These are phyloP conservation scores for Colletotrichum sojae DNA, from an alignment of 2,329 filamentous ascomycete genomes.

Conservation along the genomic window DNA sequence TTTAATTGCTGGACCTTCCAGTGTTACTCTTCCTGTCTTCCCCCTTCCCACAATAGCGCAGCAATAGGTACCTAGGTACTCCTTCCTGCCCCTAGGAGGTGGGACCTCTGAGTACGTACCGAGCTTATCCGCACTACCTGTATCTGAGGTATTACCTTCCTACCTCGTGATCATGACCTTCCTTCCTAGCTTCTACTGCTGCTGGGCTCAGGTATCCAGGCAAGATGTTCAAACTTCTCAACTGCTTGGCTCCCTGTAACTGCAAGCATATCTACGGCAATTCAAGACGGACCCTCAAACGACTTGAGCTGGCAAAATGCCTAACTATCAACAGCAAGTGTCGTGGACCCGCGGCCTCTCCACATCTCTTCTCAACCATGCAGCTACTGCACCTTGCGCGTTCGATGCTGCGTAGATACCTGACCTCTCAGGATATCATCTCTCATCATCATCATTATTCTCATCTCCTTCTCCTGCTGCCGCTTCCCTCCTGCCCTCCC, in stretches of 20 bases:
- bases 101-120: not conserved
- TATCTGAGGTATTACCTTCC: conserved; percentile 1
- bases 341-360: conserved; percentile 1
- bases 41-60: too few relatives aligned
- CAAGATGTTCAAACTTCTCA: too few relatives aligned
- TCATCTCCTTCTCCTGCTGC: too few relatives aligned
- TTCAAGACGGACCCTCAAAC: too few relatives aligned
- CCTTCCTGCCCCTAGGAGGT: not conserved
- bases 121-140: not conserved
- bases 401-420: not conserved
- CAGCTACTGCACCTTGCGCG: not conserved
- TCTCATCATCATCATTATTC: not conserved
- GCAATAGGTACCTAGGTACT: too few relatives aligned
- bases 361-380: not conserved
- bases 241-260: too few relatives aligned
- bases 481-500: conserved; percentile 1
- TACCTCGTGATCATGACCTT: conserved; percentile 17
- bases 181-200: conserved; percentile 4
- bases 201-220: not conserved
- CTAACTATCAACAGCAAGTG: conserved; percentile 7
- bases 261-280: too few relatives aligned
- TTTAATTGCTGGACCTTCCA: conserved; percentile 20
- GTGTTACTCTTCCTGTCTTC: too few relatives aligned
- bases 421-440: conserved; percentile 2
- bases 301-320: not conserved